Base-by-base conservation (phyloP, 2,329 filamentous ascomycete species). In the Fusarium abutilonis region DNA sequence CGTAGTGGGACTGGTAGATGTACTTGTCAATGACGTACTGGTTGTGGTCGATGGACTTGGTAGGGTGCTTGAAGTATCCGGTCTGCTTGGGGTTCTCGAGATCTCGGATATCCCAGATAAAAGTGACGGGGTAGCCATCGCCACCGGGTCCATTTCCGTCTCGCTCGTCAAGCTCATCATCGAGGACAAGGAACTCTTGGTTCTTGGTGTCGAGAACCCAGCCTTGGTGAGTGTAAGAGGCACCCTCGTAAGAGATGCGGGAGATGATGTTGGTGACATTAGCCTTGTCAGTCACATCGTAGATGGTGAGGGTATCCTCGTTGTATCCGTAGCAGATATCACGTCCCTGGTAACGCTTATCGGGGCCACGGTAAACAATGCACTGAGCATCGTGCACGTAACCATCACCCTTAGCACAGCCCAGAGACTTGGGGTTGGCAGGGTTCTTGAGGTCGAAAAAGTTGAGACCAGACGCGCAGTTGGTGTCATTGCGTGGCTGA, bases 381-480 rank as follows among this genome's bases (percentile, higher is more conserved):
- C 84, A 86, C 67, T 87, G 83, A 0, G 84, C 85, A 56, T 87
- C 84, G 65, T 87, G 85, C 2, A 86, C 84, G 48, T 87, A 87
- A 1, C 84, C 84, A 52, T 87, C 84, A 2, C 77, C 72, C 11
- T 76, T 76, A 9, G 81, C 82, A 57, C 84, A 86, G 9, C 85
- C 85, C 10, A 83, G 78, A 17, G 76, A 79, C 19, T 74, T 79
- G 0, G 84, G 84, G 28, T 84, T 83, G 3, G 79, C 70, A 1
- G 83, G 83, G 56, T 86, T 78, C 0, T 77, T 78, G 17, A 87
- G 76, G 69, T 87, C 82, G 56, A 87, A 82, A 71, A 86, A 86
- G 70, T 83, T 83, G 23, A 87, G 76, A 7, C 84, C 84, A 6
- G 78, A 77, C 4, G 72, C 72, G 73, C 83, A 86, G 21, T 73